Evolutionary conservation across 2,329 filamentous ascomycete genomes (phyloP), one percentile per base, ranked within the genome.

Genomic region (Colletotrichum karsti): DNA sequence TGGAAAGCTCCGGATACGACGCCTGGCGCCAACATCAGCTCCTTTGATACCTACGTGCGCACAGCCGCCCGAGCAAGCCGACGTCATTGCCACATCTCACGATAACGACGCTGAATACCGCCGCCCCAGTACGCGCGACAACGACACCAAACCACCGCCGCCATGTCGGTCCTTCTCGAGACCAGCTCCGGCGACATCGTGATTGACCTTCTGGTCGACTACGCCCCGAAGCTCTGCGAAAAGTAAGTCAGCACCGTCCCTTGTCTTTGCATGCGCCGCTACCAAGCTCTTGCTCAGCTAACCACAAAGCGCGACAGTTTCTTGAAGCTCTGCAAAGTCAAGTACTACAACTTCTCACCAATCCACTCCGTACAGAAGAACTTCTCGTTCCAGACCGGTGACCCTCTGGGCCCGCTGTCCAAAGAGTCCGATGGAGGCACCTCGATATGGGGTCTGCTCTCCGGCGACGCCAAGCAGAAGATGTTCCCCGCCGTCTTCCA

Each of bases 261-360:
- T 18, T 33, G 39, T n/a, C 7, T 2, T 33, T n/a, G 26, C 1
- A 26, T 15, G 26, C 22, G 24, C 35, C 33, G 39, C 54, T 62
- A 53, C 55, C 48, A 55, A 48, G 61, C 50, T 65, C 63, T 42
- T 55, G 28, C 72, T 77, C 75, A 75, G 83, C 88, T 90, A 84
- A 91, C 84, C 78, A 78, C 42, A 69, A 76, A 70, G 77, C 74
- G 82, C 84, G 85, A 84, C 80, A 97, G 94, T 87, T 98, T 99
- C 80, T 85, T 99, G 64, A 98, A 99, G 87, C 93, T 99, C 74
- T 98, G 96, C 89, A 98, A 98, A 83, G 86, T 94, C 81, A 99
- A 98, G 84, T 99, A 98, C 84, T 99, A 98, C 90, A 98, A 98
- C 84, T 98, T 97, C 80, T 91, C 94, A 6, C 96, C 95, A 26